These are phyloP conservation scores for Pholiota microspora DNA, from an alignment of 768 basidiomycete genomes.

Conservation along the genomic window DNA sequence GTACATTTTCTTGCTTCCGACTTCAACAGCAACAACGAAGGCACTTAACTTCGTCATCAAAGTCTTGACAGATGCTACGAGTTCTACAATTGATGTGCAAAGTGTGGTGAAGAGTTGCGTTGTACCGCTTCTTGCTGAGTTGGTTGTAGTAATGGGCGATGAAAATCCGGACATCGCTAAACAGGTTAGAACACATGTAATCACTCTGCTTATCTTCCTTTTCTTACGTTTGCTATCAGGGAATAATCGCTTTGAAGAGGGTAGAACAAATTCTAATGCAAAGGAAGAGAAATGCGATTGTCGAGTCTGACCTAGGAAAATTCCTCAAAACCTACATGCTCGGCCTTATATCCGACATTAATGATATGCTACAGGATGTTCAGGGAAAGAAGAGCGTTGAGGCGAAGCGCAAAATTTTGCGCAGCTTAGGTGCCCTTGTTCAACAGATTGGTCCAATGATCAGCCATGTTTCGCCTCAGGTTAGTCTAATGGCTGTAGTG, in stretches of 20 bases:
- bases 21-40: conserved; percentile 51
- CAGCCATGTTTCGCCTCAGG: conserved; percentile 83
- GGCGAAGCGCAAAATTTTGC: conserved; percentile 75
- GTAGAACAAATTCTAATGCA: conserved; percentile 44
- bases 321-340: conserved; percentile 80
- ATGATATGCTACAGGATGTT: conserved; percentile 83
- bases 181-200: conserved; percentile 34
- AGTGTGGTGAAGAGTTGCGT: conserved; percentile 65
- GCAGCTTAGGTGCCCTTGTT: conserved; percentile 76
- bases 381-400: conserved; percentile 70
- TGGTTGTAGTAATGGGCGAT: conserved; percentile 80
- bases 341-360: conserved; percentile 81
- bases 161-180: conserved; percentile 44
- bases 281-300: conserved; percentile 25
- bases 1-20: conserved; percentile 59
- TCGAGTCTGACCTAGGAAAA: conserved; percentile 40
- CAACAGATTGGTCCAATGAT: conserved; percentile 67
- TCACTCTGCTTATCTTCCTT: not conserved
- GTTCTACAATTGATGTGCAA: conserved; percentile 37
- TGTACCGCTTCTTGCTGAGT: conserved; percentile 66
- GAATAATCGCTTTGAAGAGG: conserved; percentile 34
- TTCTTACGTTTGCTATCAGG: conserved; percentile 21
- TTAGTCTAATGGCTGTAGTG: conserved; percentile 29
- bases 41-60: conserved; percentile 62
- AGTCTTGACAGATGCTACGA: conserved; percentile 49